Conservation (phyloP, 2,329 filamentous ascomycete species). For the Akanthomyces uredinophilus region DNA sequence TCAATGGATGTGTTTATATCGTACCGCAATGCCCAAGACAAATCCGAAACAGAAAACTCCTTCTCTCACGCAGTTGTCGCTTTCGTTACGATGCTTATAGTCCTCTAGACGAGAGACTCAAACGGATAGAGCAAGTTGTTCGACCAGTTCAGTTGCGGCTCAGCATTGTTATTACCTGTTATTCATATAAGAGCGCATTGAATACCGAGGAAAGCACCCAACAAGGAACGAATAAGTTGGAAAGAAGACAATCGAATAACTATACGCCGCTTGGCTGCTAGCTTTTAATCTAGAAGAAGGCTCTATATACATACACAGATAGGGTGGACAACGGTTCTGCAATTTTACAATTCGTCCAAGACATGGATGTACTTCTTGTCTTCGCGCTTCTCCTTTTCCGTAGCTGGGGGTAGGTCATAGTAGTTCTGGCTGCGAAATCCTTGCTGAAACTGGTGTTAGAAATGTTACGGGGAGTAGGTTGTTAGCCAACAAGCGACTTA, state of each 20-base stretch:
- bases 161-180: no score
- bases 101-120: not conserved
- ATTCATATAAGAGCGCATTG: no score
- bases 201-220: no score
- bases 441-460: conserved; percentile 55
- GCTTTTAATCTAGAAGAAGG: not conserved
- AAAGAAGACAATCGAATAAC: not conserved
- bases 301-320: conserved; percentile 11
- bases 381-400: conserved; percentile 88
- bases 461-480: not conserved
- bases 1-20: not conserved
- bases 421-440: conserved; percentile 81
- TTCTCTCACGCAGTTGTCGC: not conserved
- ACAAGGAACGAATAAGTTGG: no score
- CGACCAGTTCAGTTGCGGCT: not conserved
- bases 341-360: conserved; percentile 70
- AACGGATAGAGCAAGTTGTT: no score
- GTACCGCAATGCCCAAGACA: not conserved
- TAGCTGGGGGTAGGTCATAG: conserved; percentile 91
- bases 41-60: not conserved
- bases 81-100: not conserved
- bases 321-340: conserved; percentile 7
- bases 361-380: conserved; percentile 98
- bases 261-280: not conserved
- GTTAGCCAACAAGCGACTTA: conserved; percentile 40